Evolutionary conservation across 495 filamentous ascomycete species (phyloP).

Genomic region (Neurospora hispaniola): DNA sequence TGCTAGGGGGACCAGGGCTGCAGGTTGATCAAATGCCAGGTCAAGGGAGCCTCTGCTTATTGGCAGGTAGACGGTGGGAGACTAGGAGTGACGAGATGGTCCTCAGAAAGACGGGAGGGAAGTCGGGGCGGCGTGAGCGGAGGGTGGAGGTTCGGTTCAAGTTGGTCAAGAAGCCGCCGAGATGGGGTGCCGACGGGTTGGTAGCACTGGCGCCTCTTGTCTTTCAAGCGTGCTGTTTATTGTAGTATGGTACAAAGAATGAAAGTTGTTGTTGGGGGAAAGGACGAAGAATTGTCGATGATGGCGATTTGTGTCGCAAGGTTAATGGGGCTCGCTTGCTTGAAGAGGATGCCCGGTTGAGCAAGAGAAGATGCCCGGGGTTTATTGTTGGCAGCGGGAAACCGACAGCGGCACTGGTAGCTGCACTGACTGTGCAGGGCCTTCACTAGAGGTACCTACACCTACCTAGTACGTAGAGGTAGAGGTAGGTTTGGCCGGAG

Average conservation of each 20-base stretch:
- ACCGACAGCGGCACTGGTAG: background rate
- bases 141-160: background rate
- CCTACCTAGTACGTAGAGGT: too few relatives aligned
- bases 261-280: background rate
- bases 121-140: background rate
- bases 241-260: background rate
- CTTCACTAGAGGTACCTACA: background rate
- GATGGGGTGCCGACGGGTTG: background rate
- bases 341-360: background rate
- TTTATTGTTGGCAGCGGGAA: background rate
- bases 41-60: background rate
- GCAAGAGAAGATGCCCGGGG: background rate
- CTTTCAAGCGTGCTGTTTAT: background rate
- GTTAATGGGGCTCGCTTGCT: background rate
- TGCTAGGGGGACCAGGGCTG: background rate
- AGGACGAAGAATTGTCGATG: background rate
- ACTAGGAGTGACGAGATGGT: background rate
- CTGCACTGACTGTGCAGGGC: background rate
- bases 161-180: background rate
- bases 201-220: background rate
- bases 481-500: background rate
- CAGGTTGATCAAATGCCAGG: background rate
- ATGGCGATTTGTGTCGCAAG: background rate
- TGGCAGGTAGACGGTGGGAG: background rate
- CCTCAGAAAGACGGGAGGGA: background rate